Percentiles rank a stretch among this genome's conserved stretches.
Evolutionary conservation across 2,329 filamentous ascomycete species (phyloP).

Genomic region (Passalora sequoiae): DNA sequence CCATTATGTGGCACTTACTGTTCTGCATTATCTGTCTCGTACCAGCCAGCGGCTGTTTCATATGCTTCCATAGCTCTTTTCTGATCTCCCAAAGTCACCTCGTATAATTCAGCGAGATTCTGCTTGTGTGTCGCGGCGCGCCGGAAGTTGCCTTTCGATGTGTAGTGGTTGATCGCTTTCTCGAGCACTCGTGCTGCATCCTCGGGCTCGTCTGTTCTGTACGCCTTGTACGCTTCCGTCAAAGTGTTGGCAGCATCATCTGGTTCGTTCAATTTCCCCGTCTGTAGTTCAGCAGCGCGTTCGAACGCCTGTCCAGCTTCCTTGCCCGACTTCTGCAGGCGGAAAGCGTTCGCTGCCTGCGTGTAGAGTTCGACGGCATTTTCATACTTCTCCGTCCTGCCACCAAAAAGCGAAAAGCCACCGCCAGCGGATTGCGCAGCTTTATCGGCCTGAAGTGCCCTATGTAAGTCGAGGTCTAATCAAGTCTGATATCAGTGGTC

Average conservation of each 20-base stretch:
- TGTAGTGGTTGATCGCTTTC: slow-evolving; percentile 78
- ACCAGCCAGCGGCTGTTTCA: slow-evolving; percentile 82
- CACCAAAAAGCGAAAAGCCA: slow-evolving; percentile 87
- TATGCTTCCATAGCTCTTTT: slow-evolving; percentile 77
- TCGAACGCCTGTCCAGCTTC: slow-evolving; percentile 86
- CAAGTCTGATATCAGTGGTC: too few species aligned
- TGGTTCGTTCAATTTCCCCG: slow-evolving; percentile 75
- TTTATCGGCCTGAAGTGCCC: slow-evolving; percentile 71
- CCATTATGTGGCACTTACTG: slow-evolving; percentile 57
- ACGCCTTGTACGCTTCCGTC: slow-evolving; percentile 91
- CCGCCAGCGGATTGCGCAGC: slow-evolving; percentile 65
- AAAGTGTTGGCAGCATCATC: slow-evolving; percentile 87
- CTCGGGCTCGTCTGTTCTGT: slow-evolving; percentile 76
- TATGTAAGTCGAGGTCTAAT: slow-evolving; percentile 8
- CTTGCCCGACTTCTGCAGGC: slow-evolving; percentile 76
- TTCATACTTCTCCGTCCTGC: slow-evolving; percentile 81
- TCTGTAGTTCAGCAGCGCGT: slow-evolving; percentile 73
- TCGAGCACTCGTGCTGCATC: slow-evolving; percentile 77
- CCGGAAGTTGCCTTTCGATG: slow-evolving; percentile 81
- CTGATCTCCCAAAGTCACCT: slow-evolving; percentile 72
- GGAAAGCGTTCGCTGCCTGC: slow-evolving; percentile 86
- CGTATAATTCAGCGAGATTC: slow-evolving; percentile 78
- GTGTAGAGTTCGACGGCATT: slow-evolving; percentile 81
- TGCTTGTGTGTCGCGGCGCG: slow-evolving; percentile 88
- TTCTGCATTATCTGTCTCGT: slow-evolving; percentile 76